Percentiles rank a stretch among this genome's conserved stretches.
Evolutionary conservation across 2,329 filamentous ascomycete species (phyloP).

Genomic region (Trichophyton schoenleinii): DNA sequence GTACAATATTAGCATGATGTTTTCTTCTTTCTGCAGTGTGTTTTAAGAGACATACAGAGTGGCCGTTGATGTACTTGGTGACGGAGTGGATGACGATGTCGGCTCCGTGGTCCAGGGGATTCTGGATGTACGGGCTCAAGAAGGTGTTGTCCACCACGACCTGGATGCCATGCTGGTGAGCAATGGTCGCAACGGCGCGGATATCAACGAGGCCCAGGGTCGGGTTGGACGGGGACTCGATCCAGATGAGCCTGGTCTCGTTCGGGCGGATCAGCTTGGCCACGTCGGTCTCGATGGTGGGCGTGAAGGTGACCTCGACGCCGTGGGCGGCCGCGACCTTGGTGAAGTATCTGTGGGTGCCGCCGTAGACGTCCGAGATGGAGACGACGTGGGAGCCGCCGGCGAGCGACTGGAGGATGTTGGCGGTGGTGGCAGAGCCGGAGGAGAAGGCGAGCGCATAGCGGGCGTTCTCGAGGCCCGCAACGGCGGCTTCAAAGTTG

Average conservation of each 20-base stretch:
- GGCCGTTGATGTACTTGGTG: conserved; percentile 98
- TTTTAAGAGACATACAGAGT: conserved; percentile 40
- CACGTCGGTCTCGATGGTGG: conserved; percentile 81
- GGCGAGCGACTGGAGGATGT: conserved; percentile 82
- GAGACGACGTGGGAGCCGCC: conserved; percentile 88
- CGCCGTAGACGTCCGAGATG: conserved; percentile 94
- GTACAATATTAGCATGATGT: not conserved
- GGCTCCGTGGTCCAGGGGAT: conserved; percentile 85
- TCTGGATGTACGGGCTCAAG: conserved; percentile 90
- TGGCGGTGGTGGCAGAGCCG: conserved; percentile 85
- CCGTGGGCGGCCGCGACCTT: conserved; percentile 92
- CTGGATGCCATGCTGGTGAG: conserved; percentile 76
- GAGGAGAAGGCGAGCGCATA: conserved; percentile 91
- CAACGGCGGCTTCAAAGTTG: conserved; percentile 86
- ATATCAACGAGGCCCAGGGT: conserved; percentile 91
- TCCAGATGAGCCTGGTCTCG: conserved; percentile 92
- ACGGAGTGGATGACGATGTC: conserved; percentile 96
- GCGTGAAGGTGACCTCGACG: conserved; percentile 87
- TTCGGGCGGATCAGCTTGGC: conserved; percentile 63
- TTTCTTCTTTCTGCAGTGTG: not conserved
- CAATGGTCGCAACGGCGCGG: conserved; percentile 64
- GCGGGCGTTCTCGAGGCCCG: conserved; percentile 81
- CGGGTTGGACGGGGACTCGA: conserved; percentile 89
- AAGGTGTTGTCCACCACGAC: conserved; percentile 99
- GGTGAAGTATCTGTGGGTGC: conserved; percentile 97